phyloP scores from a whole-genome alignment of 2,329 filamentous ascomycete species.

The Talaromyces sp. region DNA sequence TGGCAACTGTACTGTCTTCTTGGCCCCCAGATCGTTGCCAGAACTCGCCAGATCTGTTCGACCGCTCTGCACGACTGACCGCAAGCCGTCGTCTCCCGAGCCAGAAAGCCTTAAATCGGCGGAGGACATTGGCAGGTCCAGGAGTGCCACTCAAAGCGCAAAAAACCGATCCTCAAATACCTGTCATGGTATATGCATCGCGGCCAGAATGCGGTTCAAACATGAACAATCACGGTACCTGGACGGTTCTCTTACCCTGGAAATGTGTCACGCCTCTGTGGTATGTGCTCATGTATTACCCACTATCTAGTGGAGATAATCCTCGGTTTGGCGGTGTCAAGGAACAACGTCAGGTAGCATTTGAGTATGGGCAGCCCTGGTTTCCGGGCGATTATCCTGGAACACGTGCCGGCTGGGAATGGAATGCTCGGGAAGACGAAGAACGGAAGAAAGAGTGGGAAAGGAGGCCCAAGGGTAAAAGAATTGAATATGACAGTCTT shows the following conservation, averaged over 20 bases:
- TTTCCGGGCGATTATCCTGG: slow-evolving; percentile 84
- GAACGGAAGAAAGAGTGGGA: slow-evolving; percentile 66
- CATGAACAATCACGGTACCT: slow-evolving; percentile 62
- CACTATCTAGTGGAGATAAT: slow-evolving; percentile 74
- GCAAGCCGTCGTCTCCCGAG: slow-evolving; percentile 66
- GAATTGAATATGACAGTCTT: slow-evolving; percentile 70
- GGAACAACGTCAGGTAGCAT: slow-evolving; percentile 74
- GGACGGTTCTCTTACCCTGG: slow-evolving; percentile 86
- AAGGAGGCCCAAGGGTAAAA: slow-evolving; percentile 75
- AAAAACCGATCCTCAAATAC: slow-evolving; percentile 69
- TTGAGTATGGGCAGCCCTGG: slow-evolving; percentile 74
- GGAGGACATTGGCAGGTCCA: slow-evolving; percentile 62
- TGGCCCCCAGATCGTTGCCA: slow-evolving; percentile 64
- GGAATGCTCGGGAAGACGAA: slow-evolving; percentile 67
- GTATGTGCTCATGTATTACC: slow-evolving; percentile 80
- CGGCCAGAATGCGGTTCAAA: slow-evolving; percentile 43
- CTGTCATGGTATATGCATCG: slow-evolving; percentile 66
- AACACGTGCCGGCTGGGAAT: slow-evolving; percentile 72
- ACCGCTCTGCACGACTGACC: slow-evolving; percentile 61
- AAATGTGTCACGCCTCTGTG: slow-evolving; percentile 82
- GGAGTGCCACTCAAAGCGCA: slow-evolving; percentile 60
- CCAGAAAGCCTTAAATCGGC: slow-evolving; percentile 76
- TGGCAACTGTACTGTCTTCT: slow-evolving; percentile 60
- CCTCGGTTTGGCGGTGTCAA: slow-evolving; percentile 78
- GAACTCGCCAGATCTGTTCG: slow-evolving; percentile 60